Base-by-base conservation (phyloP, 2,329 filamentous ascomycete genomes). In the Fusarium devonianum region DNA sequence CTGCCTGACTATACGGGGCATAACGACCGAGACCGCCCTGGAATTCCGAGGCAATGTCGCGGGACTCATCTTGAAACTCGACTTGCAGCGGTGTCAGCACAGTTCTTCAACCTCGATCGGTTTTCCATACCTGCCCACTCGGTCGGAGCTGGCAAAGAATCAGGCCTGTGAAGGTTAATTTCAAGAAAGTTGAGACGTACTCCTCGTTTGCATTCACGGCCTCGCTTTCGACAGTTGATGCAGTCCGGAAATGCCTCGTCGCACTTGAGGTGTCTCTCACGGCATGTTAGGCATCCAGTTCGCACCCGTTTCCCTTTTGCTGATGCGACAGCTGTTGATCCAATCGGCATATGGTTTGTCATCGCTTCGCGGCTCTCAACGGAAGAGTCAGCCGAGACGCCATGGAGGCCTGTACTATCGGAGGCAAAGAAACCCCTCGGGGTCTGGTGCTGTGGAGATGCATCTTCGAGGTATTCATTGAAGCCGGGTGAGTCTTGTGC, bases 151-250 rank as follows among this genome's bases (percentile, higher is more conserved):
- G 61, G 43, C 37, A 59, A 75, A 37, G 82, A 81, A 9, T 85
- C 86, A 41, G 87, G 90, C 38, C 78, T 75, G 65, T 89, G 85
- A 47, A 88, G 86, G 54, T 87, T 87, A 4, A 87, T 88, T 67
- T 96, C 92, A 61, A 96, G 92, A 66, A 96, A 97, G 73, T 96
- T 97, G 29, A 97, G 78, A 26, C 90, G 84, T 39, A 97, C 79
- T 13, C 92, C 93, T 62, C 92, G 84, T 69, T 92, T 92, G 76
- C 93, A 97, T 48, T 86, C 78, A 39, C 93, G 81, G 65, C 86
- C 92, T 41, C 92, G 94, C 73, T 96, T 97, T 50, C 85, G 84
- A 73, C 93, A 97, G 66, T 97, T 97, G 64, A 88, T 78, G 57
- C 82, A 85, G 23, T 79, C 75, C 5, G 81, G 82, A 4, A 73